phyloP scores from a whole-genome alignment of 306 rosid species.

The Oemleria cerasiformis region DNA sequence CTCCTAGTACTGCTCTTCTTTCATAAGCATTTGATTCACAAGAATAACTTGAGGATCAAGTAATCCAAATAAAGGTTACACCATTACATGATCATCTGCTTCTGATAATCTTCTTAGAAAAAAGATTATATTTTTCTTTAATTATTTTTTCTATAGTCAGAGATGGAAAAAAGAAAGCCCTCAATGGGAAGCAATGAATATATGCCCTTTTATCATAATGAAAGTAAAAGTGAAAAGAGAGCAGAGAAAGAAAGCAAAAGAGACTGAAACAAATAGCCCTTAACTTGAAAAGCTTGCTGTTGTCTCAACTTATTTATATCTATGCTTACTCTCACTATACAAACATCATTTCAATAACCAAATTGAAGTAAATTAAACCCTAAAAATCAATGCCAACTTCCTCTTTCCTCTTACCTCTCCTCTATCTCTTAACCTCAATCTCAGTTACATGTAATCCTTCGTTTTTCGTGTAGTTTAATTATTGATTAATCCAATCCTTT shows the following conservation, averaged over 20 bases:
- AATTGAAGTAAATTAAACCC: neutral
- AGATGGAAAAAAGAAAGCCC: conserved; percentile 40
- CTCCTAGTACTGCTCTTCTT: neutral
- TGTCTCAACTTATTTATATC: conserved; percentile 16
- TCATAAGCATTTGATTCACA: neutral
- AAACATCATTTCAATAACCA: too few species aligned
- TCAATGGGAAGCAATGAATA: conserved; percentile 70
- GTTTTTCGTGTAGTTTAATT: conserved; percentile 8
- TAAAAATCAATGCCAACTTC: conserved; percentile 43
- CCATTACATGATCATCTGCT: neutral
- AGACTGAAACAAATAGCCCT: conserved; percentile 17
- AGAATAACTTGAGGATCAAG: conserved; percentile 8
- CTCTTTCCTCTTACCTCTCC: conserved; percentile 25
- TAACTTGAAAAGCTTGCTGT: conserved; percentile 26
- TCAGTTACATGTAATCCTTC: conserved; percentile 43
- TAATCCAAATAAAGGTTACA: conserved; percentile 20
- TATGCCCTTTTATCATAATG: conserved; percentile 43
- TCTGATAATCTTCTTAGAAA: neutral
- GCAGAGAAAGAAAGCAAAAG: conserved; percentile 30
- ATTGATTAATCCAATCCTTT: neutral
- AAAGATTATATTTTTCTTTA: neutral
- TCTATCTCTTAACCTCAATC: conserved; percentile 31
- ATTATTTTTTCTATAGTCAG: neutral
- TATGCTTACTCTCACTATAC: too few species aligned
- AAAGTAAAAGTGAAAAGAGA: conserved; percentile 51